These are phyloP conservation scores for Podospora pseudocomata DNA, from an alignment of 495 filamentous ascomycete genomes.

Conservation along the genomic window DNA sequence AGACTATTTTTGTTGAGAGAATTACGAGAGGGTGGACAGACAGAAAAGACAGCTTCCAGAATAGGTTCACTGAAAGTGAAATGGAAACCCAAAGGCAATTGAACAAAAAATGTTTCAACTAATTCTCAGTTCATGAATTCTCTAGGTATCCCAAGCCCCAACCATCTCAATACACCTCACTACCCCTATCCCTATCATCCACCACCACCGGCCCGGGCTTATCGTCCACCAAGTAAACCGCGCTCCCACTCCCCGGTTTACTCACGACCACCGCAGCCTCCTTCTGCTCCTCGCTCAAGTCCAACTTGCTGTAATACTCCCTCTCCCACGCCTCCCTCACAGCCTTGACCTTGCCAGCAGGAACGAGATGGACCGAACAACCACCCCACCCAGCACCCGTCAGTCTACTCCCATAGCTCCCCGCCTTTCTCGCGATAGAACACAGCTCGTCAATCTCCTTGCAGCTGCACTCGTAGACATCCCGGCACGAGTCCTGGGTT, in stretches of 20 bases:
- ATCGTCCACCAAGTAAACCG: slow-evolving; percentile 39
- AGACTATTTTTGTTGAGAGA: neutral
- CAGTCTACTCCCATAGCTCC: slow-evolving; percentile 78
- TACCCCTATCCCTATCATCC: neutral
- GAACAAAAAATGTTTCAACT: too few relatives aligned
- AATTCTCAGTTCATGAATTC: too few relatives aligned
- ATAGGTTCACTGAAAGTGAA: too few relatives aligned
- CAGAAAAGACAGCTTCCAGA: too few relatives aligned
- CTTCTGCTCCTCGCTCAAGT: slow-evolving; percentile 68
- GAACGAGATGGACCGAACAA: slow-evolving; percentile 89
- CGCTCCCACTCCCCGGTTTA: slow-evolving; percentile 73
- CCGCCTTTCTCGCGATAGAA: slow-evolving; percentile 67
- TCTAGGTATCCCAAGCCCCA: neutral
- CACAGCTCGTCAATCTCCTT: slow-evolving; percentile 87
- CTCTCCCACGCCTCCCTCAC: slow-evolving; percentile 72
- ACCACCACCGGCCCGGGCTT: neutral
- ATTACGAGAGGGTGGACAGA: too few relatives aligned
- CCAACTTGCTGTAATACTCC: slow-evolving; percentile 79
- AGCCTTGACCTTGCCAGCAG: slow-evolving; percentile 76
- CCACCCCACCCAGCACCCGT: slow-evolving; percentile 98
- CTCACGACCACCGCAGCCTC: slow-evolving; percentile 82
- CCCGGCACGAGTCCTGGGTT: slow-evolving; percentile 80
- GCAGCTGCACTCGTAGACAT: slow-evolving; percentile 84
- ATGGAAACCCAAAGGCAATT: too few relatives aligned
- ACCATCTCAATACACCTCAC: slow-evolving; percentile 15